Conservation (phyloP, 257 asterid genomes). For the Anisodus tanguticus region DNA sequence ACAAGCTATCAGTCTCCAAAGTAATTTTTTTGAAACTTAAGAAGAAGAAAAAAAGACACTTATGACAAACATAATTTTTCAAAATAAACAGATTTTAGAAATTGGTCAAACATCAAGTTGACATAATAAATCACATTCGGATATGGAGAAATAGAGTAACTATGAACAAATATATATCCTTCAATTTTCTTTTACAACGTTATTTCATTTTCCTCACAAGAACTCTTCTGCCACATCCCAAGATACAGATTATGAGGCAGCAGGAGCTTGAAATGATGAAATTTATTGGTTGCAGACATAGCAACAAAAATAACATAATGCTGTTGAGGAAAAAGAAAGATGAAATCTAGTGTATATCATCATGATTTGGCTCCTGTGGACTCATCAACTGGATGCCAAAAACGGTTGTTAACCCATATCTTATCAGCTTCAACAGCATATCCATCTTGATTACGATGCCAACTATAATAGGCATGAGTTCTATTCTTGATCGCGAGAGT, state of each 20-base stretch:
- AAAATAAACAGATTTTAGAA: too few species aligned
- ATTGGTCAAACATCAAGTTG: too few species aligned
- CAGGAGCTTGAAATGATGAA: conserved; percentile 2
- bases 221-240: neutral
- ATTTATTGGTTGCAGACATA: neutral
- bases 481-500: conserved; percentile 69
- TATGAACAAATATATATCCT: neutral
- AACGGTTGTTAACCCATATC: conserved; percentile 72
- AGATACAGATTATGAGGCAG: neutral
- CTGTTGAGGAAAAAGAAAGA: neutral
- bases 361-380: conserved; percentile 41
- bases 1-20: too few species aligned
- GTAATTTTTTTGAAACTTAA: too few species aligned
- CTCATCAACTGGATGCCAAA: conserved; percentile 64
- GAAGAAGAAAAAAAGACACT: too few species aligned
- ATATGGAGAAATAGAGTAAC: conserved; percentile 8
- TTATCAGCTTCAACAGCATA: conserved; percentile 70
- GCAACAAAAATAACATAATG: neutral
- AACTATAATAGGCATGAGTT: conserved; percentile 72
- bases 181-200: neutral
- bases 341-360: conserved; percentile 19
- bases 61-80: too few species aligned
- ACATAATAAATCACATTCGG: neutral
- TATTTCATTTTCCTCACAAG: neutral
- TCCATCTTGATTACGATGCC: conserved; percentile 91